A percentile compares a stretch with the other conserved stretches of the same genome.
These are phyloP conservation scores for Naganishia liquefaciens DNA, from an alignment of 1,284 basidiomycete species.

Conservation along the genomic window DNA sequence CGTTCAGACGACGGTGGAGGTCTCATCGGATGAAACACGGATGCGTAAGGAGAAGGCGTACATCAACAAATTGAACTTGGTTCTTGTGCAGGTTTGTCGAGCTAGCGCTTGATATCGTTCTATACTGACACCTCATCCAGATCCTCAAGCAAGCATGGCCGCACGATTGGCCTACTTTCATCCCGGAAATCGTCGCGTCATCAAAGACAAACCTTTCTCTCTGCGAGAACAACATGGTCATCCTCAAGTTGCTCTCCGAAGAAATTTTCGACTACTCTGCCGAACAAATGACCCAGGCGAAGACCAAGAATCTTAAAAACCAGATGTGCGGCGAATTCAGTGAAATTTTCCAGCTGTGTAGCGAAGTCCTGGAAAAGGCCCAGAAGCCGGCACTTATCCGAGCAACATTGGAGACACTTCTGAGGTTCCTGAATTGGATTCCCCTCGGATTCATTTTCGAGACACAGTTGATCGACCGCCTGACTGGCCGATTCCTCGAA, in stretches of 20 bases:
- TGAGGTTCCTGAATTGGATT: slow-evolving; percentile 99
- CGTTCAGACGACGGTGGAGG: slow-evolving; percentile 88
- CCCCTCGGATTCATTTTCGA: slow-evolving; percentile 99
- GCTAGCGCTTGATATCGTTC: not conserved
- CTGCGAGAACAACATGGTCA: slow-evolving; percentile 99
- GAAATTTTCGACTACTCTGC: slow-evolving; percentile 99
- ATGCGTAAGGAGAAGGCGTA: slow-evolving; percentile 94
- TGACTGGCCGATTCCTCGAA: slow-evolving; percentile 91
- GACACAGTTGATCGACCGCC: slow-evolving; percentile 93
- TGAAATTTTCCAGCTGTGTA: slow-evolving; percentile 93
- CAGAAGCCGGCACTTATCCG: slow-evolving; percentile 93
- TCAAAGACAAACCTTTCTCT: slow-evolving; percentile 94
- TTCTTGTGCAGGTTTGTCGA: slow-evolving; percentile 78
- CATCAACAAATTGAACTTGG: slow-evolving; percentile 94
- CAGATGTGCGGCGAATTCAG: slow-evolving; percentile 97
- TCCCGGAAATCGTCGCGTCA: slow-evolving; percentile 94
- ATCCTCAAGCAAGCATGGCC: slow-evolving; percentile 99
- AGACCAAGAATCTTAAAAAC: slow-evolving; percentile 96
- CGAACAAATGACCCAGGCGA: slow-evolving; percentile 97
- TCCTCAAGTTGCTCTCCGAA: slow-evolving; percentile 94
- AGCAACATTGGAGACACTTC: slow-evolving; percentile 91
- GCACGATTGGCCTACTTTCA: slow-evolving; percentile 98
- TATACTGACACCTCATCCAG: slow-evolving; percentile 56
- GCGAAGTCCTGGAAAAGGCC: slow-evolving; percentile 96
- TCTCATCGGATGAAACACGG: slow-evolving; percentile 81